Evolutionary conservation across 2,329 filamentous ascomycete species (phyloP).

Genomic region (Aspergillus pseudotamarii): DNA sequence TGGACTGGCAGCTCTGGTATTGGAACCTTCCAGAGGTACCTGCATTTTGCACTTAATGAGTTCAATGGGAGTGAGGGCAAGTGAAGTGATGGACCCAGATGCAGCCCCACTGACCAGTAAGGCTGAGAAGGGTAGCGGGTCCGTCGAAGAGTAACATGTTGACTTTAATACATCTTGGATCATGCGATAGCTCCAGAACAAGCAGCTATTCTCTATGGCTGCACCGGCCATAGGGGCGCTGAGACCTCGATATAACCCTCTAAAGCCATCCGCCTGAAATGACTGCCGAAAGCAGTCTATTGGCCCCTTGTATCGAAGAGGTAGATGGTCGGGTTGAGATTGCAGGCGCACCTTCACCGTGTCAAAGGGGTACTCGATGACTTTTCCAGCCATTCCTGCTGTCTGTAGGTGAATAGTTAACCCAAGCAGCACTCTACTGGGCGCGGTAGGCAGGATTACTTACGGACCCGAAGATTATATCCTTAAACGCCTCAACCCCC

Average conservation of each 20-base stretch:
- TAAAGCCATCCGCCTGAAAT: constrained; percentile 74
- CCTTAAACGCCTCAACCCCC: constrained; percentile 73
- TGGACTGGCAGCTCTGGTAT: constrained; percentile 59
- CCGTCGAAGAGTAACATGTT: constrained; percentile 57
- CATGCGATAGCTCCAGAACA: constrained; percentile 88
- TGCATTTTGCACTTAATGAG: constrained; percentile 99
- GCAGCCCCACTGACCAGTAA: constrained; percentile 81
- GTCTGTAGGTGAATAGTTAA: constrained; percentile 49
- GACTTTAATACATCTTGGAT: constrained; percentile 66
- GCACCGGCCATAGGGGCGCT: constrained; percentile 88
- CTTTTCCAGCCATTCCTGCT: constrained; percentile 88
- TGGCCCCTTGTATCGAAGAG: constrained; percentile 80
- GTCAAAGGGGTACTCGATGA: constrained; percentile 98
- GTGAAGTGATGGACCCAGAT: constrained; percentile 83
- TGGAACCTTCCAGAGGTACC: constrained; percentile 58
- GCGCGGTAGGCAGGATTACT: constrained; percentile 34
- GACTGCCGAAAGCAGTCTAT: constrained; percentile 93
- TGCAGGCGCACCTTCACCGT: constrained; percentile 97
- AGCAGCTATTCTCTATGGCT: constrained; percentile 84
- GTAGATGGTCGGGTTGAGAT: constrained; percentile 85
- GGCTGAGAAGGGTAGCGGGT: constrained; percentile 71
- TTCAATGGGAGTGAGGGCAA: constrained; percentile 92
- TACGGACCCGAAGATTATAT: constrained; percentile 86
- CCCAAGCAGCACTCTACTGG: not conserved
- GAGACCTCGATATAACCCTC: constrained; percentile 87